Evolutionary conservation across 148 eudicot species (phyloP).

Genomic region (Chenopodium formosanum): DNA sequence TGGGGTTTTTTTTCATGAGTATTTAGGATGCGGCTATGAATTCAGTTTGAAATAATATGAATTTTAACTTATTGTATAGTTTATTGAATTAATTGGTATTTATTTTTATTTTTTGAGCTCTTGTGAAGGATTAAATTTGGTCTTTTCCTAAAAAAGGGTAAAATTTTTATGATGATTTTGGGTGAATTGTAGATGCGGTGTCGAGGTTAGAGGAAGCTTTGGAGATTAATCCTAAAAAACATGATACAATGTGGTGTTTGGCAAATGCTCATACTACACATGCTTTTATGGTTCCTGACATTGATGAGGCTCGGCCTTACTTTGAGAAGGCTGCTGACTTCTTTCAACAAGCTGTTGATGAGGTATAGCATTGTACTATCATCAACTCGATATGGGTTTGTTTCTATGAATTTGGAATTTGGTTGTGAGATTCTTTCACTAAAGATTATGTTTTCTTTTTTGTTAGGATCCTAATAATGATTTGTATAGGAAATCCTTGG

Average conservation of each 20-base stretch:
- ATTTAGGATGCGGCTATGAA: background rate
- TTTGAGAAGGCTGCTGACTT: slow-evolving; percentile 37
- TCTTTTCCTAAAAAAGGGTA: background rate
- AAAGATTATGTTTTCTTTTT: background rate
- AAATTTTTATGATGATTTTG: background rate
- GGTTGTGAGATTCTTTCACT: background rate
- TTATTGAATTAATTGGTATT: too few species aligned
- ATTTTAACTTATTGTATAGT: too few species aligned
- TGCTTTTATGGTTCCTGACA: slow-evolving; percentile 40
- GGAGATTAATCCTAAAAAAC: slow-evolving; percentile 38
- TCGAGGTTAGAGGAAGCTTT: slow-evolving; percentile 51
- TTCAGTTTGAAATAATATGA: too few species aligned
- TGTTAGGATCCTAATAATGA: slow-evolving; percentile 48
- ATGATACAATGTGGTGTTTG: slow-evolving; percentile 46
- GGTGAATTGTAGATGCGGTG: slow-evolving; percentile 32
- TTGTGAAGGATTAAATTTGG: too few species aligned
- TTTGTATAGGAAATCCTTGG: slow-evolving; percentile 39
- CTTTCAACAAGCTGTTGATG: slow-evolving; percentile 36
- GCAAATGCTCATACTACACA: slow-evolving; percentile 43
- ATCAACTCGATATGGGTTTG: background rate
- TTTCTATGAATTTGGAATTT: background rate
- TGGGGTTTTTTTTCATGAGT: background rate
- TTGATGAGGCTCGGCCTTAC: slow-evolving; percentile 33
- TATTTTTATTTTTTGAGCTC: too few species aligned
- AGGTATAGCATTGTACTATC: slow-evolving; percentile 20